Evolutionary conservation across 192 early-diverging fungal genomes (phyloP), one percentile per base, ranked within the genome.

Genomic region (Podila clonocystis): DNA sequence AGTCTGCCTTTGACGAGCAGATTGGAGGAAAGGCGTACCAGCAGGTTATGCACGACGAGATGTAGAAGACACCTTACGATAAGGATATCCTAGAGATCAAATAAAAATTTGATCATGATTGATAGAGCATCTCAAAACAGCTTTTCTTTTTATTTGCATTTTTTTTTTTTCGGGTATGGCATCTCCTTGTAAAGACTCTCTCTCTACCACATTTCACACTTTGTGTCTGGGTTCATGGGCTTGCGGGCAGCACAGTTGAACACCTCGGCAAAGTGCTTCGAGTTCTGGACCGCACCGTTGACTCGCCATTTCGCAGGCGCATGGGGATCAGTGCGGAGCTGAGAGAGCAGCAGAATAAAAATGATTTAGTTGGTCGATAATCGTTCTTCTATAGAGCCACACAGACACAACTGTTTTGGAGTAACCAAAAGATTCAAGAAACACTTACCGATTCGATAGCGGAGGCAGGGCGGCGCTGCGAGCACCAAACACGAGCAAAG

Each of bases 401-500:
- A 45, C 38, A n/a, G n/a, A 41, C 13, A 45, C 36, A 41, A 22
- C 20, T 28, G 58, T 31, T 30, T 30, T 6, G 5, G 22, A 9
- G 26, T 72, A 30, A 50, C 28, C n/a, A 50, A 57, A 24, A 9
- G 58, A 59, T 22, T 41, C 2, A 67, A 7, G 11, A 50, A 50
- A 33, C 28, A 67, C 75, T 75, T 85, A 86, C 86, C 49, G 63
- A 33, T 68, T 86, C 82, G 33, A 85, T 78, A 17, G 88, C 86
- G 20, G 62, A 77, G 41, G 70, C 85, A 26, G 75, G 85, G 62
- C 82, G 84, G 4, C 70, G 58, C 11, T 82, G 74, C 28, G 72
- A 75, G 66, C 93, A 94, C 93, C 93, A 94, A 2, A 89, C 84
- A 62, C 91, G 89, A 4, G 83, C 93, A 85, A 89, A 94, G 26